Conservation (phyloP, 805 yeast genomes). For the Candida golubevii region DNA sequence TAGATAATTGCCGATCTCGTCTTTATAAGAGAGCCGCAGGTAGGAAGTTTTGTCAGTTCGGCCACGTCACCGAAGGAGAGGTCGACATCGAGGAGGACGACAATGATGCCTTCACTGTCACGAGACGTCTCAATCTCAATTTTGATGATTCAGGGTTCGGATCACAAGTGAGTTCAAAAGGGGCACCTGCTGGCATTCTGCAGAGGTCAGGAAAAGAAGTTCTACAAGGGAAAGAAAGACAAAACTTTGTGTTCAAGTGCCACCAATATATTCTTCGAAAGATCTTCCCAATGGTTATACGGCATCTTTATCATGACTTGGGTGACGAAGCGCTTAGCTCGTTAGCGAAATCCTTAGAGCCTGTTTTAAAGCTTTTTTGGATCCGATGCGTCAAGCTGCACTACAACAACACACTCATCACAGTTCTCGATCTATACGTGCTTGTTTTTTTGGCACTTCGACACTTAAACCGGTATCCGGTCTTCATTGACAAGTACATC, state of each 20-base stretch:
- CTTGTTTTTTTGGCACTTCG: constrained; percentile 50
- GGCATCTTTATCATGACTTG: constrained; percentile 2
- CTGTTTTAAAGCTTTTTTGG: constrained; percentile 33
- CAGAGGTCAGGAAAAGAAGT: constrained; percentile 6
- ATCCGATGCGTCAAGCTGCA: constrained; percentile 14
- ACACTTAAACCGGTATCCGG: constrained; percentile 42
- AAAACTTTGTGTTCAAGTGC: constrained; percentile 39
- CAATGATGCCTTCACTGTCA: constrained; percentile 50
- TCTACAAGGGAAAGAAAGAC: constrained; percentile 48
- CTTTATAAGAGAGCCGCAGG: constrained; percentile 75
- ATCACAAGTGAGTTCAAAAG: constrained; percentile 6
- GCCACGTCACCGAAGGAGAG: constrained; percentile 83
- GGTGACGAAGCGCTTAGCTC: constrained; percentile 1
- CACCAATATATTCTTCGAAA: constrained; percentile 48
- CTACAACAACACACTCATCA: constrained; percentile 12
- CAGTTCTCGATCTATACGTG: constrained; percentile 28
- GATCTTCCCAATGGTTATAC: constrained; percentile 23
- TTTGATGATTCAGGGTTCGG: constrained; percentile 27
- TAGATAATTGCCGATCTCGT: constrained; percentile 80
- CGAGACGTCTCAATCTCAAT: constrained; percentile 52
- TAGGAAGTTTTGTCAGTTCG: constrained; percentile 77
- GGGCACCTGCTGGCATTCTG: neutral
- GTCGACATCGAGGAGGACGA: constrained; percentile 79
- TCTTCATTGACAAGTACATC: constrained; percentile 48
- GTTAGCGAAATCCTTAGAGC: neutral